Base-by-base conservation (phyloP, 2,329 filamentous ascomycete species). In the Malbranchea zuffiana region DNA sequence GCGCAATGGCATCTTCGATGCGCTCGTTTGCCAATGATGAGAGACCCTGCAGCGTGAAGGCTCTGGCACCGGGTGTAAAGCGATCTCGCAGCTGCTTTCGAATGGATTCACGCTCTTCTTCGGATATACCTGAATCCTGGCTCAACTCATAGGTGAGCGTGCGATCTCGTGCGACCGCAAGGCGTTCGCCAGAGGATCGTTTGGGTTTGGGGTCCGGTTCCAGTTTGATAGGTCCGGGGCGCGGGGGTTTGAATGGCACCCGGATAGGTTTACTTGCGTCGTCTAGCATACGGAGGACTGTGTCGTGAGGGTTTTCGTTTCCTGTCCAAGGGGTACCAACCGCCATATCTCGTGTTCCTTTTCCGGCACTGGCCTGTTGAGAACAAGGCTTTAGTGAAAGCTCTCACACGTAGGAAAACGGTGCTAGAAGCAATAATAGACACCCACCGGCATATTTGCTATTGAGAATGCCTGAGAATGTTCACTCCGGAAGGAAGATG, bases 1-100 rank as follows among this genome's bases (percentile, higher is more conserved):
- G 69, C 1, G 85, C 81, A 51, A 96, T 95, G 4, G 90, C 90
- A 53, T 95, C 80, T 56, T 95, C 88, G 42, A 98, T 96, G 15
- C 80, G 68, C 60, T 95, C 80, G 55, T 96, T 95, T 1, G 90
- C 90, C 34, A 96, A 61, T 0, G 82, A 82, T 3, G 80, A 73
- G 10, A 98, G 65, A 0, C 87, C 90, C 21, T 80, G 73, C 1
- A 96, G 63, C 0, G 82, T 78, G 59, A 92, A 73, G 0, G 75
- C 67, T 31, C 85, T 71, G 3, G 78, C 80, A 1, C 71, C 74
- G 0, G 87, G 78, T 11, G 73, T 66, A 49, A 96, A 94, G 1
- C 87, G 72, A 40, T 93, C 86, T 24, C 80, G 78, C 41, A 96
- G 72, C 53, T 90, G 78, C 44, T 72, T 70, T 32, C 76, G 72